Evolutionary conservation across 345 rosid species (phyloP).

Genomic region (Tarenaya hassleriana): DNA sequence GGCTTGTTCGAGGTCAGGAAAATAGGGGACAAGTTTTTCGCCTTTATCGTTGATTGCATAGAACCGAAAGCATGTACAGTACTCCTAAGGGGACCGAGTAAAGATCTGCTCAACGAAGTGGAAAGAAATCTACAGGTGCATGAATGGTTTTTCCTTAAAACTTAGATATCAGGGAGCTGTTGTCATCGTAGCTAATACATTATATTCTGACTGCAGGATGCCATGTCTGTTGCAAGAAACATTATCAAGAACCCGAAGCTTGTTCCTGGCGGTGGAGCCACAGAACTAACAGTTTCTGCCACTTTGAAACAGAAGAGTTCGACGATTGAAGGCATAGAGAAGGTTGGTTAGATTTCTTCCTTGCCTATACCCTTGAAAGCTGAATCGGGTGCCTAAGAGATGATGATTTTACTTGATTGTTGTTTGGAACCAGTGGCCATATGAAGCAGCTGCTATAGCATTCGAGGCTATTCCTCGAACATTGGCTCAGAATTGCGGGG

Average conservation of each 20-base stretch:
- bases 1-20: slow-evolving; percentile 92
- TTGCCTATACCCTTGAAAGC: not conserved
- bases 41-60: slow-evolving; percentile 82
- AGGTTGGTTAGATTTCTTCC: slow-evolving; percentile 34
- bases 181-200: not conserved
- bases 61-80: slow-evolving; percentile 95
- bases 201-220: slow-evolving; percentile 54
- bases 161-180: not conserved
- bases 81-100: slow-evolving; percentile 93
- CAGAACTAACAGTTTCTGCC: slow-evolving; percentile 89
- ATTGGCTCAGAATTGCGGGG: slow-evolving; percentile 37
- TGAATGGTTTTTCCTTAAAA: slow-evolving; percentile 7
- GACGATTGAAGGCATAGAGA: slow-evolving; percentile 84
- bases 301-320: slow-evolving; percentile 89
- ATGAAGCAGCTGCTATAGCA: slow-evolving; percentile 96
- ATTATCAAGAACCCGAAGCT: slow-evolving; percentile 92
- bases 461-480: slow-evolving; percentile 96
- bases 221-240: slow-evolving; percentile 94
- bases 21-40: slow-evolving; percentile 91
- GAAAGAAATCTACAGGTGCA: slow-evolving; percentile 92
- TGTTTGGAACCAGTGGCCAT: slow-evolving; percentile 71
- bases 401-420: slow-evolving; percentile 12
- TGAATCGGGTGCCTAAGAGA: not conserved
- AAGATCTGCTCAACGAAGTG: slow-evolving; percentile 95
- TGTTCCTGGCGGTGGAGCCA: slow-evolving; percentile 94